These are phyloP conservation scores for Lipomyces yamanashiensis DNA, from an alignment of 805 yeast genomes.

Conservation along the genomic window DNA sequence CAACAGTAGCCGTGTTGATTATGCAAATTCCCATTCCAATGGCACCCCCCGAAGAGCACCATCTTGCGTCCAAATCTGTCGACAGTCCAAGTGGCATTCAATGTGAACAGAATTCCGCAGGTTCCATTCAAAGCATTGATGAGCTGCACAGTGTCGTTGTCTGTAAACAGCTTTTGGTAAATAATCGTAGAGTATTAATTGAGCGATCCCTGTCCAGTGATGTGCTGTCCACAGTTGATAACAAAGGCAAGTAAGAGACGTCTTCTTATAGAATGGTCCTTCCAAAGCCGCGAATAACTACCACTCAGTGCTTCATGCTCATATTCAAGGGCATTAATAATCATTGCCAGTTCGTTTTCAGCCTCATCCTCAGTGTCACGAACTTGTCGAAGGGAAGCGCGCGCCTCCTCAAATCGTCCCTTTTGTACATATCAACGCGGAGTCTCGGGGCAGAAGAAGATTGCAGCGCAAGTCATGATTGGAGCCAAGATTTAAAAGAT, in stretches of 20 bases:
- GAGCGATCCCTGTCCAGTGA: slow-evolving; percentile 53
- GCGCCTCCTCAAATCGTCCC: slow-evolving; percentile 40
- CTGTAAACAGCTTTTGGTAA: slow-evolving; percentile 52
- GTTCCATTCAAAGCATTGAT: slow-evolving; percentile 55
- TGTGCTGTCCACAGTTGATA: slow-evolving; percentile 37
- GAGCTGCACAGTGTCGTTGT: slow-evolving; percentile 51
- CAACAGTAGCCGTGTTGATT: slow-evolving; percentile 47
- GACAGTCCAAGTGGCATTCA: slow-evolving; percentile 59
- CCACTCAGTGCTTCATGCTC: slow-evolving; percentile 49
- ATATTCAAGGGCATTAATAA: slow-evolving; percentile 43
- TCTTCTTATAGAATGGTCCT: slow-evolving; percentile 17
- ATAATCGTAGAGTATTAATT: slow-evolving; percentile 54
- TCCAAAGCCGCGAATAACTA: slow-evolving; percentile 16
- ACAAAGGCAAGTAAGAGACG: slow-evolving; percentile 20
- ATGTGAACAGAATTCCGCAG: slow-evolving; percentile 48
- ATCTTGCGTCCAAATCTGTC: slow-evolving; percentile 71
- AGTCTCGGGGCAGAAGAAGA: slow-evolving; percentile 56
- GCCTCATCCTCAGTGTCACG: slow-evolving; percentile 45
- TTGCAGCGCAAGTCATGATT: slow-evolving; percentile 47
- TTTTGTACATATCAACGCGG: slow-evolving; percentile 52
- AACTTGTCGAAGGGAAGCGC: slow-evolving; percentile 35
- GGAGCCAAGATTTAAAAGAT: slow-evolving; percentile 58
- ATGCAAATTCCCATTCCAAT: slow-evolving; percentile 59
- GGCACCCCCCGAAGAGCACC: slow-evolving; percentile 62
- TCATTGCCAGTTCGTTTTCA: slow-evolving; percentile 46